Conservation (phyloP, 139 green algal species). For the Volvox africanus region DNA sequence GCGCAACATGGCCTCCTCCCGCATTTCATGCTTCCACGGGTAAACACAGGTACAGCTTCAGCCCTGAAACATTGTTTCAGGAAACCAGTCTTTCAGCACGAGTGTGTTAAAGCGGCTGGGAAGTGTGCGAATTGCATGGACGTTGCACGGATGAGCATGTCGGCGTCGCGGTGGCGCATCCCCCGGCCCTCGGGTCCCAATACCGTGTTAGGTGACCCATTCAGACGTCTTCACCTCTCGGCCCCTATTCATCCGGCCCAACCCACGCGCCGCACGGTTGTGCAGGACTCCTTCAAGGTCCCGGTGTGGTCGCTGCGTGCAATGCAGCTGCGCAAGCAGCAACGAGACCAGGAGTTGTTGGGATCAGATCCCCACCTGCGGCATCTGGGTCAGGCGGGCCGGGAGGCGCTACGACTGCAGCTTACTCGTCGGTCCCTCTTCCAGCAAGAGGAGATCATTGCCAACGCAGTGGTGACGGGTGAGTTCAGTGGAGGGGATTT, state of each 20-base stretch:
- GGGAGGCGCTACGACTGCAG: slow-evolving; percentile 37
- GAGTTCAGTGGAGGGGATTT: background rate
- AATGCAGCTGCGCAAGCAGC: slow-evolving; percentile 46
- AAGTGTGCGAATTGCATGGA: too few relatives aligned
- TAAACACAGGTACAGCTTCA: too few relatives aligned
- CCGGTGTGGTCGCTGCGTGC: slow-evolving; percentile 51
- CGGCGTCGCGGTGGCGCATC: background rate
- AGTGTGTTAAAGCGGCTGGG: too few relatives aligned
- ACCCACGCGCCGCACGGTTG: too few relatives aligned
- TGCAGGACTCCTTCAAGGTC: slow-evolving; percentile 45
- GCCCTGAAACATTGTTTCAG: too few relatives aligned
- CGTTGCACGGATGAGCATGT: too few relatives aligned
- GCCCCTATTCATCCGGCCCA: background rate
- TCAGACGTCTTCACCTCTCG: background rate
- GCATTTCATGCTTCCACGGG: too few relatives aligned
- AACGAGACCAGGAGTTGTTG: slow-evolving; percentile 21
- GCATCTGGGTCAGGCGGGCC: slow-evolving; percentile 26
- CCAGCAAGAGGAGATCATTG: slow-evolving; percentile 56
- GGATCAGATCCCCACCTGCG: slow-evolving; percentile 13
- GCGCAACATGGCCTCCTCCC: too few relatives aligned
- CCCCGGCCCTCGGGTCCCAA: background rate
- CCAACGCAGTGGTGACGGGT: slow-evolving; percentile 40
- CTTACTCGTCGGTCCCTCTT: slow-evolving; percentile 33
- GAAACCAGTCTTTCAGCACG: too few relatives aligned
- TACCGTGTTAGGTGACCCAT: too few relatives aligned